These are phyloP conservation scores for Phialophora expanda DNA, from an alignment of 2,329 filamentous ascomycete species.

Conservation along the genomic window DNA sequence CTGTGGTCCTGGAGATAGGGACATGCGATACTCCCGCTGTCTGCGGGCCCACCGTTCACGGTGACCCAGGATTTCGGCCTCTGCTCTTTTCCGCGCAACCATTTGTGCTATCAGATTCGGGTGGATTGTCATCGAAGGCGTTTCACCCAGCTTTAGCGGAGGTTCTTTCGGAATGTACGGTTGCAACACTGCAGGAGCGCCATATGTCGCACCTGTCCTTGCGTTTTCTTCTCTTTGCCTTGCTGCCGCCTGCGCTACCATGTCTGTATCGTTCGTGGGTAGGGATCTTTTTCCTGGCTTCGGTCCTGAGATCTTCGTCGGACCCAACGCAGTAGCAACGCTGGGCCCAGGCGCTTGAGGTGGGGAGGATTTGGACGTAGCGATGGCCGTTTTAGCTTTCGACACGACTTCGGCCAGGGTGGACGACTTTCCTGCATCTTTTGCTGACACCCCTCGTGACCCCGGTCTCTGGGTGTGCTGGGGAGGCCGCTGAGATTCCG, in stretches of 20 bases:
- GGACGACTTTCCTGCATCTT: constrained; percentile 2
- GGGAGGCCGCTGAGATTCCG: constrained; percentile 13
- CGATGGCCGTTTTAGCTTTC: constrained; percentile 4
- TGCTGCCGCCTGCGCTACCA: constrained; percentile 28
- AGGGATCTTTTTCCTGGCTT: constrained; percentile 23
- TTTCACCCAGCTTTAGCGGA: constrained; percentile 29
- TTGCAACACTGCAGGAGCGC: background rate
- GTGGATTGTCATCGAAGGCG: constrained; percentile 23
- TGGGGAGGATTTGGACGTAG: background rate
- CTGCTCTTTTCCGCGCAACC: constrained; percentile 32
- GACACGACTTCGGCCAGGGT: background rate
- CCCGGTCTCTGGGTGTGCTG: constrained; percentile 7
- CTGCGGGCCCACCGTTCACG: constrained; percentile 29
- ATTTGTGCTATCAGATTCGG: constrained; percentile 33
- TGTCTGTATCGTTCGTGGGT: constrained; percentile 24
- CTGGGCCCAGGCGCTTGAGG: background rate
- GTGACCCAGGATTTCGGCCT: constrained; percentile 31
- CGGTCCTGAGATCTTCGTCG: constrained; percentile 19
- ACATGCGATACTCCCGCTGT: constrained; percentile 29
- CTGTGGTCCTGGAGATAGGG: constrained; percentile 25
- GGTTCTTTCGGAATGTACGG: constrained; percentile 15
- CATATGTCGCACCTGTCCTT: background rate
- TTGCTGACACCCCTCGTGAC: background rate
- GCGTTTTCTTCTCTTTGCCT: constrained; percentile 28
- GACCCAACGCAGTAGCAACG: background rate